Conservation (phyloP, 805 yeast genomes). For the Teunomyces tritomae region DNA sequence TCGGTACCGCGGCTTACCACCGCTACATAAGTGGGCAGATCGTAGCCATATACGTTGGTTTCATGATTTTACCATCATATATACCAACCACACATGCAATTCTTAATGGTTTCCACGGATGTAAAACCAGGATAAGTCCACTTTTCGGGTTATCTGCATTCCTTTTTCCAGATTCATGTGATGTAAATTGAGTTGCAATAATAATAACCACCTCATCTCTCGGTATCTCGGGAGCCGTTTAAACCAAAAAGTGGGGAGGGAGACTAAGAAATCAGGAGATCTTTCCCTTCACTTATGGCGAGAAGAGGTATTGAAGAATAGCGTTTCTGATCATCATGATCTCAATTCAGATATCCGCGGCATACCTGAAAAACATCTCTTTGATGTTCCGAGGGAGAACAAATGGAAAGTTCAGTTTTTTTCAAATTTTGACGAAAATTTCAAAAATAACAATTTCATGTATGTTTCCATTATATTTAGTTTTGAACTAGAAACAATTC, state of each 20-base stretch:
- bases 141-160: neutral
- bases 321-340: too few species aligned
- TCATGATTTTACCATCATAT: neutral
- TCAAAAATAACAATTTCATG: neutral
- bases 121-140: neutral
- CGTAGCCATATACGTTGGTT: neutral
- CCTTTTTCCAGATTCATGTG: neutral
- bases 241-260: neutral
- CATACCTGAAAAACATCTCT: too few species aligned
- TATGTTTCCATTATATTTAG: too few species aligned
- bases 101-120: neutral
- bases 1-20: neutral
- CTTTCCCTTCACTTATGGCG: neutral
- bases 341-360: neutral
- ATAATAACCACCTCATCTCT: neutral
- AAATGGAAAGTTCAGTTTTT: neutral
- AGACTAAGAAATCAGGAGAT: neutral
- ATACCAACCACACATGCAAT: neutral
- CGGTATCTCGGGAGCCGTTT: neutral
- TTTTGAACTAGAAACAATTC: too few species aligned
- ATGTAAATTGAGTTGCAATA: neutral
- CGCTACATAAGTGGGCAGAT: neutral
- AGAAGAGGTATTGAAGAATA: too few species aligned
- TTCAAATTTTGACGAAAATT: neutral
- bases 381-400: too few species aligned